Percentiles rank a stretch among this genome's conserved stretches.
These are phyloP conservation scores for Teratosphaeria epicoccoides DNA, from an alignment of 2,329 filamentous ascomycete species.

Conservation along the genomic window DNA sequence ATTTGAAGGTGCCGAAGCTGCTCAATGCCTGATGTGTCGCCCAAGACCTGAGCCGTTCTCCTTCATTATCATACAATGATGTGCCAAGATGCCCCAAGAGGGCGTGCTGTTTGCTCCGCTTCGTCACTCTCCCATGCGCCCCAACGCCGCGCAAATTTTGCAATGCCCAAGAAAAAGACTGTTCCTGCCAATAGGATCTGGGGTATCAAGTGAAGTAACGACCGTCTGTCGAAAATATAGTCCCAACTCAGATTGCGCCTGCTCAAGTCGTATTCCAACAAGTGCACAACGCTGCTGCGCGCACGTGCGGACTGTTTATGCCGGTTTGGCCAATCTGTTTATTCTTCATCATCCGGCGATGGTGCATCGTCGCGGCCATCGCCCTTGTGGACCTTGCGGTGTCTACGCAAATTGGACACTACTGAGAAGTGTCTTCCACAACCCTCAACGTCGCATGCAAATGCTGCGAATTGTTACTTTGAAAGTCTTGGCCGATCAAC, in stretches of 20 bases:
- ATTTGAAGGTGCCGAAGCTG: background rate
- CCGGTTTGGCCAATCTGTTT: constrained; percentile 3
- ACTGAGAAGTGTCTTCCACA: constrained; percentile 96
- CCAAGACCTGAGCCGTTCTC: background rate
- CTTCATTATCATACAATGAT: constrained; percentile 1
- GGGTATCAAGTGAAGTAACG: constrained; percentile 27
- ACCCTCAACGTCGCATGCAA: constrained; percentile 85
- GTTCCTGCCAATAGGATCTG: constrained; percentile 1
- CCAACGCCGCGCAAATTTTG: constrained; percentile 2
- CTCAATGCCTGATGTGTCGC: background rate
- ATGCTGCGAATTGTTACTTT: constrained; percentile 50
- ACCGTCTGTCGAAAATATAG: constrained; percentile 16
- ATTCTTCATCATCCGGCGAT: constrained; percentile 37
- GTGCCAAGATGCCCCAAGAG: background rate
- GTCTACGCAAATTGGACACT: constrained; percentile 85
- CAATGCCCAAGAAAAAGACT: background rate
- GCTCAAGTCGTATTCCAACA: background rate
- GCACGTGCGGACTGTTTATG: background rate
- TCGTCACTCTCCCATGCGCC: background rate
- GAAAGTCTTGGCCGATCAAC: background rate
- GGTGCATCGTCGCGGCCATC: constrained; percentile 40
- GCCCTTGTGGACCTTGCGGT: constrained; percentile 91
- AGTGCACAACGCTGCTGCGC: background rate
- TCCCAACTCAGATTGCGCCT: background rate
- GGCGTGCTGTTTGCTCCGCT: background rate